Base-by-base conservation (phyloP, 257 asterid genomes). In the Thymus mandschuricus region DNA sequence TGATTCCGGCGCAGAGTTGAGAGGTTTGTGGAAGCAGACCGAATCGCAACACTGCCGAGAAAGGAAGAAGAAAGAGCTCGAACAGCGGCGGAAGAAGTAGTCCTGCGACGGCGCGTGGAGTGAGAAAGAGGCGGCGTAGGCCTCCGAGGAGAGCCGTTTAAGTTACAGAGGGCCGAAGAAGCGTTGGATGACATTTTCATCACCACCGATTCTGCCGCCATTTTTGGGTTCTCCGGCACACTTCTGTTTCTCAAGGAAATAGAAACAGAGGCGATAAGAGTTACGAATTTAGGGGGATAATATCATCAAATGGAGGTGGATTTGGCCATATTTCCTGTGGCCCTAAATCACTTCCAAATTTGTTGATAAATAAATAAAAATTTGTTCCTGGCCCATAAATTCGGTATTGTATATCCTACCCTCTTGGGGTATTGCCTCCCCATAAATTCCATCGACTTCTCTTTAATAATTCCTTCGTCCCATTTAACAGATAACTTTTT, bases 191-290 rank as follows among this genome's bases (percentile, higher is more conserved):
- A 82, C 76, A 84, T 80, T 50, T 80, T 84, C 78, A 88, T 69
- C 58, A 89, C 60, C 12, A 89, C 60, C 12, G 89, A 86, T 64
- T 91, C 97, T 8, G 95, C 88, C 76, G 91, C 93, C 97, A 90
- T 83, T 48, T 62, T 71, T 56, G 45, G 74, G 21, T 21, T 21
- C 21, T 35, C 48, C 46, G 8, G 63, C 27, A 75, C 60, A 75
- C 51, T 12, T 60, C 35, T 55, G 13, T 52, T 30, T 5, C 13
- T 4, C 27, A 62, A 49, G 57, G 54, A 61, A 45, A 8, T 28
- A 2, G 44, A 38, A 51, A 43, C 31, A 60, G 58, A 6, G 59
- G 38, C 10, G 61, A n/a, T 10, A 50, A 45, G 31, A 45, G n/a
- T 13, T 10, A 34, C 27, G 63, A 49, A 41, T 62, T 63, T 1